Evolutionary conservation across 2,329 filamentous ascomycete genomes (phyloP), one percentile per base, ranked within the genome.

Genomic region (Myriosclerotinia duriaeana): DNA sequence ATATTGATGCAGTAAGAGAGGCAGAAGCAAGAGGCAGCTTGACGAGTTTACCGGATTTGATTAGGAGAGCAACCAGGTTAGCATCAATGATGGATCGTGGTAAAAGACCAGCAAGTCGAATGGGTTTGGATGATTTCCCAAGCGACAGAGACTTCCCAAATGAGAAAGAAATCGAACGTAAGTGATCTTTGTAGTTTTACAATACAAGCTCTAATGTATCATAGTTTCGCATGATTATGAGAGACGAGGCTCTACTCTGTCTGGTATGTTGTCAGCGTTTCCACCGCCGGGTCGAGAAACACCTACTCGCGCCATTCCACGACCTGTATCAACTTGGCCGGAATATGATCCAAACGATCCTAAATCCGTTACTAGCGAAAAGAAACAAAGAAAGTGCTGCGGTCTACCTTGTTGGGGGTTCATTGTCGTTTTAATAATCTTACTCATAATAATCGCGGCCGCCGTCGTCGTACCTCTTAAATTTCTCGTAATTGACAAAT

Each of bases 41-140:
- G 70, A 98, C 95, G 1, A 97, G 93, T 78, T 80, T 99, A 67
- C 90, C 93, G 0, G 95, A 98, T 76, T 80, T 99, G 68, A 98
- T 99, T 71, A 85, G 87, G 74, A 87, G 95, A 72, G 95, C 95
- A 14, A 98, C 94, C 0, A 87, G 87, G 71, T 81, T 98, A 48
- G 94, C 93, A 20, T 87, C 91, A 0, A 93, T 96, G 78, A 88
- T 99, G 67, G 94, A 98, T 73, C 88, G 88, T 71, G 94, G 94
- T 15, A 89, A 81, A 70, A 80, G 87, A 71, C 87, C 87, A 38
- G 85, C 80, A 30, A 89, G 87, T 73, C 82, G 83, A 59, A 83
- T 85, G 53, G 82, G 84, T 26, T 74, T 87, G 17, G 78, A 79
- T 52, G 81, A 83, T 69, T 86, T 82, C 67, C 79, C 82, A 75